Base-by-base conservation (phyloP, 371 early-diverging fungal genomes). In the Actinomortierella ambigua region DNA sequence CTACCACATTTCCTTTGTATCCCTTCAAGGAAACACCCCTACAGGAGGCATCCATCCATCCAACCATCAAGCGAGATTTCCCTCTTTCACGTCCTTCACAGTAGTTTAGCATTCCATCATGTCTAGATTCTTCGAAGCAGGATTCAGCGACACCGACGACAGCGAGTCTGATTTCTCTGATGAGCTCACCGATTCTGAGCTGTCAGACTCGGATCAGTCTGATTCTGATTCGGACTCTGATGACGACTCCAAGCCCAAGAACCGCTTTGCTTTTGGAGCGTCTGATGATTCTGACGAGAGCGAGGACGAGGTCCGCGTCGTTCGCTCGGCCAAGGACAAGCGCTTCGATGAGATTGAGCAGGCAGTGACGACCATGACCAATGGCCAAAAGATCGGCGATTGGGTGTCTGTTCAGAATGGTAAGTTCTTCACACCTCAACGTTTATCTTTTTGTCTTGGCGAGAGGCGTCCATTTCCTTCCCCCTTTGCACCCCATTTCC, bases 241-340 rank as follows among this genome's bases (percentile, higher is more conserved):
- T 59, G 81, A 82, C 53, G 77, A 79, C 51, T 66, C 65, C 42
- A 54, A 70, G 43, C 57, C 69, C 76, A 59, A 80, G 68, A 76
- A 78, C 34, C 65, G 68, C 61, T 77, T 83, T 60, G 79, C 78
- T 56, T 80, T 75, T 61, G 79, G 56, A 34, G 81, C 54, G 34
- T 60, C 68, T 29, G 85, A 80, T 46, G 68, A 63, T 39, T 84
- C 85, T 27, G 88, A 88, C 49, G 87, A 88, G 55, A 88, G 88
- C 11, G 94, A 94, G 26, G 88, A 87, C 28, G 82, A 75, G 39
- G 88, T 87, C 78, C 88, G 90, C 40, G 87, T 88, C 56, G 90
- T 94, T 27, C 87, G 87, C 61, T 92, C 90, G 49, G 89, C 88
- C 61, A 92, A 91, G 76, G 95, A 96, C 75, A 96, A 96, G 85